Base-by-base conservation (phyloP, 192 early-diverging fungal genomes). In the Backusella liffmaniae region DNA sequence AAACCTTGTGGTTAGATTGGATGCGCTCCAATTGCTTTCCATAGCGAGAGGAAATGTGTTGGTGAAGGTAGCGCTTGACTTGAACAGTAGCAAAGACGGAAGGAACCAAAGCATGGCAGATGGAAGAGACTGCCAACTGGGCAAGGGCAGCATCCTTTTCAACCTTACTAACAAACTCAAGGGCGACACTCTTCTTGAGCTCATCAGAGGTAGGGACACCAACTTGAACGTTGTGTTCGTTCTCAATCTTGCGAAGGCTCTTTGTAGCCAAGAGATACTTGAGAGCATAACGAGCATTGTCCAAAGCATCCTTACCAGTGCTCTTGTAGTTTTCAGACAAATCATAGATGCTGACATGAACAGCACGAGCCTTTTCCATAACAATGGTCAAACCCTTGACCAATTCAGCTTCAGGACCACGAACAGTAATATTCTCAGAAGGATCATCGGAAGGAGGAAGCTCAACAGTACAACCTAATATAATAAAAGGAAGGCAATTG, bases 121-220 rank as follows among this genome's bases (percentile, higher is more conserved):
- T 44, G 84, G 87, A 69, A 82, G 88, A 73, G 92, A 80, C 56
- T 90, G 84, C 29, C 78, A 81, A 4, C 71, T 75, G 30, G 91
- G 94, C 94, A 15, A 90, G 84, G 29, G 92, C 90, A 4, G 88
- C 89, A 34, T 93, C 86, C 18, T 69, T 68, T 9, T 85, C 83
- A 2, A 86, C 80, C 79, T 93, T 94, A 66, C 88, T 92, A 16
- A 94, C 91, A 59, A 97, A 85, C 85, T 97, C 96, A 42, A 94
- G 81, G 23, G 92, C 77, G 23, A 90, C 85, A 13, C 77, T 79
- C 3, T 86, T 82, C 34, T 87, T 82, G 3, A 84, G 70, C 10
- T 83, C 87, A 0, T 80, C 80, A 4, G 53, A 77, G 41, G 88
- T 74, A 3, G 91, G 89, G 16, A 88, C 83, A 36, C 80, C 84